These are phyloP conservation scores for Leccinum ambiguum DNA, from an alignment of 1,284 basidiomycete genomes.

Conservation along the genomic window DNA sequence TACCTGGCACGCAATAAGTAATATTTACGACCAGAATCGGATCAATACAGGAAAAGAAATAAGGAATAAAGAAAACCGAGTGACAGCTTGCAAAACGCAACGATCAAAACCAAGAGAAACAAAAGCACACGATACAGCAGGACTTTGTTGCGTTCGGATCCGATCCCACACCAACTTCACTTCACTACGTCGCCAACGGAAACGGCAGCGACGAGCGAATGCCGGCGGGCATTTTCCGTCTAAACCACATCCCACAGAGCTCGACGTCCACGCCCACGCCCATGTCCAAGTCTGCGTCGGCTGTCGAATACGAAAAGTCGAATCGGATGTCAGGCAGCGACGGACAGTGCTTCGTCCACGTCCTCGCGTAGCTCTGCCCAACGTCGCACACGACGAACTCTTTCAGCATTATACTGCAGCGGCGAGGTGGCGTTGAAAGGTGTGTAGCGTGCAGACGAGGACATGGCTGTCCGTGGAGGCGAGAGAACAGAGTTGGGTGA, in stretches of 20 bases:
- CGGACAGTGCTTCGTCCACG: conserved; percentile 30
- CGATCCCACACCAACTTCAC: not conserved
- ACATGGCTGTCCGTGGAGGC: too few species aligned
- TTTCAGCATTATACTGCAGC: too few species aligned
- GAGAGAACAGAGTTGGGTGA: too few species aligned
- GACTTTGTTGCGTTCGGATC: not conserved
- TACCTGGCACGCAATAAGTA: not conserved
- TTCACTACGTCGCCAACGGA: conserved; percentile 5
- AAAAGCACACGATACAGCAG: not conserved
- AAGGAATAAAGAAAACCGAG: conserved; percentile 1
- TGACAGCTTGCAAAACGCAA: not conserved
- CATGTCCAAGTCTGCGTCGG: conserved; percentile 12
- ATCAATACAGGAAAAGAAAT: not conserved
- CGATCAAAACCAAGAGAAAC: not conserved
- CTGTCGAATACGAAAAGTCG: conserved; percentile 29
- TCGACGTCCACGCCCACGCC: conserved; percentile 21
- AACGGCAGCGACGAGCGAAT: not conserved
- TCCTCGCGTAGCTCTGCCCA: conserved; percentile 28
- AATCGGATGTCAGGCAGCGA: conserved; percentile 29
- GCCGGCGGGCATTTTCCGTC: conserved; percentile 17
- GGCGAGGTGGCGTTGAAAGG: too few species aligned
- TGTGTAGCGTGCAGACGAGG: too few species aligned
- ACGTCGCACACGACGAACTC: too few species aligned
- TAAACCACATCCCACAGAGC: conserved; percentile 33
- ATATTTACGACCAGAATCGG: not conserved